A percentile compares a stretch with the other conserved stretches of the same genome.
phyloP scores from a whole-genome alignment of 305 asterid species.

The Rubia peregrina region DNA sequence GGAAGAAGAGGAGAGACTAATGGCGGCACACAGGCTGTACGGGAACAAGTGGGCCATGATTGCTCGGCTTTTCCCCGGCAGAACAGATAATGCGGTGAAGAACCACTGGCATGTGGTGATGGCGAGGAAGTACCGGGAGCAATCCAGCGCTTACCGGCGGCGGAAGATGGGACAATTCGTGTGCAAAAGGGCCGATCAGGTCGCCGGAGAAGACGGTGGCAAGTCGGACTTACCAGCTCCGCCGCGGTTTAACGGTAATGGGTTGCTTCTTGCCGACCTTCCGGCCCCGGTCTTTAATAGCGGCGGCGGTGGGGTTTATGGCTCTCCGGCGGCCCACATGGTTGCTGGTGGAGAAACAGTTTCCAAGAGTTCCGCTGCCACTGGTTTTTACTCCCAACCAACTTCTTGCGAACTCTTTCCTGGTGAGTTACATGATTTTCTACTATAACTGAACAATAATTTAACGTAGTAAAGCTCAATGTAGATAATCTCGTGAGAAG shows the following conservation, averaged over 20 bases:
- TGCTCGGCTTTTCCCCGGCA: constrained; percentile 83
- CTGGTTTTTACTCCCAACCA: constrained; percentile 36
- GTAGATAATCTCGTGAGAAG: too few species aligned
- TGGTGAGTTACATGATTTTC: constrained; percentile 22
- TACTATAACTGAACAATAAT: too few species aligned
- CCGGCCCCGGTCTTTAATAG: constrained; percentile 12
- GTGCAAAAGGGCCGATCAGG: constrained; percentile 24
- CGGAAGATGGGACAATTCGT: constrained; percentile 66
- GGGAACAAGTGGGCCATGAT: constrained; percentile 98
- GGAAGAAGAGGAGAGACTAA: constrained; percentile 80
- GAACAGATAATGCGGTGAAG: constrained; percentile 93
- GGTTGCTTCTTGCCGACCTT: constrained; percentile 2
- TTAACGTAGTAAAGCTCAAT: too few species aligned
- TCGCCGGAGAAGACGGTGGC: neutral
- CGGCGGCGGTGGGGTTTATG: constrained; percentile 7
- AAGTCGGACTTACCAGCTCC: constrained; percentile 15
- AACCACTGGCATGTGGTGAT: constrained; percentile 95
- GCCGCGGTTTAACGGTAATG: constrained; percentile 5
- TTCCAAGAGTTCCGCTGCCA: constrained; percentile 16
- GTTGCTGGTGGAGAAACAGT: constrained; percentile 19
- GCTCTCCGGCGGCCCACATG: constrained; percentile 14
- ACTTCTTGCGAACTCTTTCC: constrained; percentile 37
- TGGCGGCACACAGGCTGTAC: constrained; percentile 78
- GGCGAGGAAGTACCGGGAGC: constrained; percentile 89
- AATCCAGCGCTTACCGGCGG: constrained; percentile 57